Base-by-base conservation (phyloP, 306 rosid genomes). In the Mimosa bimucronata region DNA sequence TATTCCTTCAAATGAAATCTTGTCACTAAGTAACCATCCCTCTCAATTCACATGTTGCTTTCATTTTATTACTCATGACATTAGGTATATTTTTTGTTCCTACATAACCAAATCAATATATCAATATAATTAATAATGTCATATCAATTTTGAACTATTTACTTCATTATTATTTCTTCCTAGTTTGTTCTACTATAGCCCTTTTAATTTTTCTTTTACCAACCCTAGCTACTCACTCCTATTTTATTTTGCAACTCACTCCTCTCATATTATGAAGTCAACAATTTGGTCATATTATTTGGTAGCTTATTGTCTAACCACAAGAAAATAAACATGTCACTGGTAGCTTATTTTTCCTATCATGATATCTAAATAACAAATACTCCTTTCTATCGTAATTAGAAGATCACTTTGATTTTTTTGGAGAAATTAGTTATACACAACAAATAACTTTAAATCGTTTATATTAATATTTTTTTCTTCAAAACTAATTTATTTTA, bases 1-100 rank as follows among this genome's bases (percentile, higher is more conserved):
- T 70, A 70, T 70, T 70, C 18, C 55, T 70, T 70, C 74, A 25
- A 42, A 70, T 70, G 55, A 70, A 70, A 70, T 70, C 57, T 70
- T 70, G 38, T 50, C 74, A 42, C 31, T 44, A 70, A 23, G 57
- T 26, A 70, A 70, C 38, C 74, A 13, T 44, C 38, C 57, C 41
- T 44, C 74, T 25, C 57, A 53, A 18, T 68, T 11, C 75, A 37
- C 75, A 66, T 78, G 41, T 16, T 66, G 41, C 53, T 18, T 65
- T 29, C 50, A 46, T 30, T 46, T 40, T 46, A 30, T 46, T 77
- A 69, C 58, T 77, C 66, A 66, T 65, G 53, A 25, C 41, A 77
- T 50, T 66, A 70, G 74, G 74, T 70, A 42, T 44, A 15, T 1
- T 13, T 44, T 70, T 70, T 70, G 74, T 70, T 70, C 14, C 74